Conservation (phyloP, 768 basidiomycete species). For the Phylloporus sp. region DNA sequence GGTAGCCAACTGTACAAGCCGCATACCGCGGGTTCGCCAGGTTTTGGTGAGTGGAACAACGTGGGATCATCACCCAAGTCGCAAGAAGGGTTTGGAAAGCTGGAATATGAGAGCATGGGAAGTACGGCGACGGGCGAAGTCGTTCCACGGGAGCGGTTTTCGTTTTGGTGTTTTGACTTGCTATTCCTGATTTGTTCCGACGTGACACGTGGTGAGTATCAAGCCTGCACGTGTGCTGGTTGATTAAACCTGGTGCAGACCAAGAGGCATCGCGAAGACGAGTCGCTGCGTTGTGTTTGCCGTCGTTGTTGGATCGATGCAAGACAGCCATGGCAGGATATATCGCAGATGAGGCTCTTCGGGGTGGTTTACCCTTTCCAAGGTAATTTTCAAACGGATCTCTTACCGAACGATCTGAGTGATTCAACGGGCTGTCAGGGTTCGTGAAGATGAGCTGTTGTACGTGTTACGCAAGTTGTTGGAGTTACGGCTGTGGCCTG, state of each 20-base stretch:
- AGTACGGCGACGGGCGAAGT: conserved; percentile 55
- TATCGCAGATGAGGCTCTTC: conserved; percentile 77
- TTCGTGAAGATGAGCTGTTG: conserved; percentile 84
- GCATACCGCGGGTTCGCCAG: conserved; percentile 9
- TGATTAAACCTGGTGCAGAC: conserved; percentile 39
- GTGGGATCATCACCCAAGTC: conserved; percentile 9
- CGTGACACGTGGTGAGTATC: conserved; percentile 51
- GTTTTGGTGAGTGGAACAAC: conserved; percentile 5
- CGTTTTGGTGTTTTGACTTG: conserved; percentile 91
- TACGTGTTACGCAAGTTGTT: conserved; percentile 80
- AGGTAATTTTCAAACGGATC: conserved; percentile 43
- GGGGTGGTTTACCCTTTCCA: conserved; percentile 87
- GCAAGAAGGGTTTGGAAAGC: conserved; percentile 32
- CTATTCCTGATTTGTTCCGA: conserved; percentile 78
- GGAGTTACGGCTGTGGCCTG: conserved; percentile 67
- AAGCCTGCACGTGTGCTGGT: background rate
- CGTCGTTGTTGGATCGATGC: conserved; percentile 76
- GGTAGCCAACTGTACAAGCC: conserved; percentile 63
- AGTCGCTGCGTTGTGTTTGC: conserved; percentile 68
- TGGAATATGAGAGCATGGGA: conserved; percentile 45
- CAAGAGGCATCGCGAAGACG: conserved; percentile 56
- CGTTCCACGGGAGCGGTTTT: conserved; percentile 77
- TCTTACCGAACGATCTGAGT: background rate
- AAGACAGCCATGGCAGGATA: conserved; percentile 63
- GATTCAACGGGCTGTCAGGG: conserved; percentile 39